Base-by-base conservation (phyloP, 371 early-diverging fungal genomes). In the Catenaria anguillulae region DNA sequence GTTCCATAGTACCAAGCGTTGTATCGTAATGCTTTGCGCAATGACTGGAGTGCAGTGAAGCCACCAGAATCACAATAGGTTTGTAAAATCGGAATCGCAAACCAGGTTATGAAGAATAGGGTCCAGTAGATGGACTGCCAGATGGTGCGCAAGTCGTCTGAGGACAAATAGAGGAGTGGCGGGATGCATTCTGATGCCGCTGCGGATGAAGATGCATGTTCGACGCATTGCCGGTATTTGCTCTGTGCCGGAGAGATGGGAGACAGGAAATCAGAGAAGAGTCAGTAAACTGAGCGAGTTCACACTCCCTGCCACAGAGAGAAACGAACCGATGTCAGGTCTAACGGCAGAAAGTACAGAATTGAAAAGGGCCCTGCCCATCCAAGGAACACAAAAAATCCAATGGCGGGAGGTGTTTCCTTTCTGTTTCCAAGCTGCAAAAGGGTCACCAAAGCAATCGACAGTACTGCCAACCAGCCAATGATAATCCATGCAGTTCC, bases 61-160 rank as follows among this genome's bases (percentile, higher is more conserved):
- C 88, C 87, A 37, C 95, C 95, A 19, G 88, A 84, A 45, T 89
- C 83, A 21, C 88, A 80, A 67, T 86, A 93, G 1, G 85, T 77
- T 68, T 87, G 88, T 77, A 91, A 71, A 64, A 93, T 73, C 36
- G 93, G 94, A 50, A 92, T 82, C 43, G 82, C 71, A 24, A 84
- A 85, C 90, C 91, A 93, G 40, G 91, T 90, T 59, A 92, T 73
- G 62, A 78, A 77, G 70, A 93, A 94, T 62, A 86, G 84, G 36
- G 83, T 84, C 96, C 96, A 95, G 73, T 95, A 95, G 33, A 90
- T 76, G 0, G 77, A 73, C 33, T 84, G 72, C 96, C 96, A 95
- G 55, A 90, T 84, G n/a, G 75, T 75, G 42, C 75, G 75, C 35
- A 89, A 77, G 60, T 88, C 84, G 2, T 73, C 71, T 33, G 78